Conservation (phyloP, 2,329 filamentous ascomycete genomes). For the Pseudofabraea citricarpa region DNA sequence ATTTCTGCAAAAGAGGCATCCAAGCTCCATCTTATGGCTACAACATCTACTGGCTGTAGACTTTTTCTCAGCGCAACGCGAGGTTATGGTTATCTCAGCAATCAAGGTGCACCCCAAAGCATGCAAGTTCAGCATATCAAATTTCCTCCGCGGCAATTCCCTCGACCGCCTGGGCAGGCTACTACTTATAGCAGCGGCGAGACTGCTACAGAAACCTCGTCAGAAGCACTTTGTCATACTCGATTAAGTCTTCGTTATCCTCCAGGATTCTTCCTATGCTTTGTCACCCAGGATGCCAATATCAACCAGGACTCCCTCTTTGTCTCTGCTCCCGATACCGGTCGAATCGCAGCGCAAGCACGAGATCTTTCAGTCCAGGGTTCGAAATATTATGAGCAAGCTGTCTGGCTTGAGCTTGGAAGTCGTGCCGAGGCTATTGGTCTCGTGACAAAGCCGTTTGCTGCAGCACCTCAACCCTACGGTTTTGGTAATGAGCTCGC, state of each 20-base stretch:
- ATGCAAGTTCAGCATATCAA: constrained; percentile 99
- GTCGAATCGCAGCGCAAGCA: constrained; percentile 63
- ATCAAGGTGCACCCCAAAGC: constrained; percentile 67
- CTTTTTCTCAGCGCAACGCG: constrained; percentile 89
- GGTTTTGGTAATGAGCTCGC: constrained; percentile 95
- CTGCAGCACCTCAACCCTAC: constrained; percentile 59
- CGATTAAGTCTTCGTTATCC: constrained; percentile 60
- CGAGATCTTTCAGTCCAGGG: constrained; percentile 29
- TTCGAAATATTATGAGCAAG: constrained; percentile 66
- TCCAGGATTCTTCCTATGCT: constrained; percentile 88
- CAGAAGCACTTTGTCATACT: constrained; percentile 43
- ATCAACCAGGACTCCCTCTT: constrained; percentile 68
- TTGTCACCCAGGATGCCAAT: constrained; percentile 59
- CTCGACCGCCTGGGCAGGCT: constrained; percentile 19
- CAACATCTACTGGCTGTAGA: constrained; percentile 84
- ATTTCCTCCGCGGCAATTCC: constrained; percentile 63
- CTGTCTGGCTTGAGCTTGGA: constrained; percentile 71
- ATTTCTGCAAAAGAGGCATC: constrained; percentile 76
- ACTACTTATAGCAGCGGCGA: constrained; percentile 19
- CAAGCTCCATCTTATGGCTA: constrained; percentile 83
- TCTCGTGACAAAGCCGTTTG: constrained; percentile 67
- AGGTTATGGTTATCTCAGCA: constrained; percentile 55
- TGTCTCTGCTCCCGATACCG: constrained; percentile 81
- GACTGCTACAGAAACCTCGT: constrained; percentile 31
- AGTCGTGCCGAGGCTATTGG: constrained; percentile 75